These are phyloP conservation scores for Paramecium bursaria DNA, from an alignment of 73 alveolate species.

Conservation along the genomic window DNA sequence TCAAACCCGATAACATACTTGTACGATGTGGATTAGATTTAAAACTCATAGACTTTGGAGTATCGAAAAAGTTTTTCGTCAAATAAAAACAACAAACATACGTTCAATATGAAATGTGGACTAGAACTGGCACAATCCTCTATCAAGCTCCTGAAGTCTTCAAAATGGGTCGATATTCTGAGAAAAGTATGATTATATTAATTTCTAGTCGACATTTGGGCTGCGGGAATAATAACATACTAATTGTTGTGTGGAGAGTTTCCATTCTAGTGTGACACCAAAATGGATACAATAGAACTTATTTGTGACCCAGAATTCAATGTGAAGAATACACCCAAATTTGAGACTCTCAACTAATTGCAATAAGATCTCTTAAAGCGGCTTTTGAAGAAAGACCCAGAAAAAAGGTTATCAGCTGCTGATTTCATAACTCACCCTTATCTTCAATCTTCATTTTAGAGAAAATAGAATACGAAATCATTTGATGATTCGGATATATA, in stretches of 20 bases:
- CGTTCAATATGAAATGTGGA: conserved; percentile 42
- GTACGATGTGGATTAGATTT: not conserved
- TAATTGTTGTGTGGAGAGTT: conserved; percentile 11
- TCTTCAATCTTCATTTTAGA: too few species aligned
- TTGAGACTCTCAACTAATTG: not conserved
- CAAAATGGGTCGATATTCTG: conserved; percentile 18
- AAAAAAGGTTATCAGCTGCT: conserved; percentile 44
- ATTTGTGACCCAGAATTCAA: conserved; percentile 51
- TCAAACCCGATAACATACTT: conserved; percentile 78
- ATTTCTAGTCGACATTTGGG: conserved; percentile 53
- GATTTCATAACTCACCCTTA: conserved; percentile 33
- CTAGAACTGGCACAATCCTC: conserved; percentile 43
- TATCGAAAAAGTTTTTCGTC: conserved; percentile 1
- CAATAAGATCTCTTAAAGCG: conserved; percentile 22
- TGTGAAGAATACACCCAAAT: conserved; percentile 3
- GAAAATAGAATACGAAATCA: too few species aligned
- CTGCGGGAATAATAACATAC: conserved; percentile 42
- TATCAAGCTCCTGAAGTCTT: conserved; percentile 61
- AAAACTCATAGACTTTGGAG: conserved; percentile 55
- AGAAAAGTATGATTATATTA: not conserved
- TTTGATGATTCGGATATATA: too few species aligned
- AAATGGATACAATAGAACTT: conserved; percentile 12
- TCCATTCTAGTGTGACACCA: conserved; percentile 25
- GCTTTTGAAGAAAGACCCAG: conserved; percentile 35
- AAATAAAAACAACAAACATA: conserved; percentile 3